Evolutionary conservation across 441 rosid genomes (phyloP).

Genomic region (Pelargonium myrrhifolium): DNA sequence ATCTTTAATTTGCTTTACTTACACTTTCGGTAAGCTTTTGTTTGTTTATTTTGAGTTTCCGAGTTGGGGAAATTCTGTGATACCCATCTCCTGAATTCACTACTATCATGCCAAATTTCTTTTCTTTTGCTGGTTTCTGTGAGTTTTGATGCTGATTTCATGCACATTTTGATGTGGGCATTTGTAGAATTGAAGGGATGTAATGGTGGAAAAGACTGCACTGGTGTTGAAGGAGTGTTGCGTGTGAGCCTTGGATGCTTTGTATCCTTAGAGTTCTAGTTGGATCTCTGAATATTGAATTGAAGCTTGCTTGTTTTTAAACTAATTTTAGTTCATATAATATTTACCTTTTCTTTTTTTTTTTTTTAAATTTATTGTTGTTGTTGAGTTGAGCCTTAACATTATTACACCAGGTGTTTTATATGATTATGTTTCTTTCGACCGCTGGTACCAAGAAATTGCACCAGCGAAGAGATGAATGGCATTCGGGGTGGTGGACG

Average conservation of each 20-base stretch:
- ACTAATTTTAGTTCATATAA: background rate
- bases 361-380: too few relatives aligned
- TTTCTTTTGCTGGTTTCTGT: background rate
- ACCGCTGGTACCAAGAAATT: constrained; percentile 61
- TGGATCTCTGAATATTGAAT: background rate
- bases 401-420: constrained; percentile 42
- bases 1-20: background rate
- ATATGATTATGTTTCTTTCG: constrained; percentile 64
- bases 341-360: too few relatives aligned
- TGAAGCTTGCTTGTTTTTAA: background rate
- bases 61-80: background rate
- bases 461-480: constrained; percentile 49
- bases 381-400: constrained; percentile 31
- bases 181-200: constrained; percentile 63
- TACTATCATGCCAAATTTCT: background rate
- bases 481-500: constrained; percentile 99
- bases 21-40: background rate
- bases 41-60: background rate
- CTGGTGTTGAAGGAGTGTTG: constrained; percentile 84
- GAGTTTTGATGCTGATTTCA: constrained; percentile 3
- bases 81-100: background rate
- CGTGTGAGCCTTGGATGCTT: constrained; percentile 96
- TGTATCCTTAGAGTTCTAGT: constrained; percentile 53
- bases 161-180: background rate
- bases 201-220: constrained; percentile 60